Evolutionary conservation across 2,329 filamentous ascomycete species (phyloP).

Genomic region (Cladosporium sp.): DNA sequence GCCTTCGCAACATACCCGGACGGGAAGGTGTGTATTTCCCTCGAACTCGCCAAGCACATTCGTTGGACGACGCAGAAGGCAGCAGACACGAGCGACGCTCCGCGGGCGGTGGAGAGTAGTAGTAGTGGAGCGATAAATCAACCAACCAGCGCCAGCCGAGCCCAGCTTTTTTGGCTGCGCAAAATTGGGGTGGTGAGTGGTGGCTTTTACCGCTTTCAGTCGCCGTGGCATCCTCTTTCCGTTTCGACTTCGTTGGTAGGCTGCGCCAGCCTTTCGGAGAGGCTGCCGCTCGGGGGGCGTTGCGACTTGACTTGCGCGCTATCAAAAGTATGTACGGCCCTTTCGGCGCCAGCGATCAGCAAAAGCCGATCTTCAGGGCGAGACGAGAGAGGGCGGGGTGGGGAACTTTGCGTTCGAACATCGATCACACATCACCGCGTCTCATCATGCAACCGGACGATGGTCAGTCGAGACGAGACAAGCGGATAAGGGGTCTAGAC

Average conservation of each 20-base stretch:
- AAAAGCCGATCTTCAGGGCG: not conserved
- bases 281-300: not conserved
- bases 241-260: not conserved
- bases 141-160: too few species aligned
- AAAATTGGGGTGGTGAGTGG: not conserved
- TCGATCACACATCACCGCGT: not conserved
- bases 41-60: not conserved
- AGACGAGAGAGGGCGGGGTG: not conserved
- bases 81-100: not conserved
- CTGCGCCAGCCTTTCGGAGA: not conserved
- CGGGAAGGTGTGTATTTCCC: not conserved
- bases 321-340: not conserved
- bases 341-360: not conserved
- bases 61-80: not conserved
- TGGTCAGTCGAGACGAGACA: too few species aligned
- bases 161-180: too few species aligned
- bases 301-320: not conserved
- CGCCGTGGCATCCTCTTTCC: not conserved
- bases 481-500: not conserved
- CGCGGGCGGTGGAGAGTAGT: too few species aligned
- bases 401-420: not conserved
- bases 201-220: not conserved
- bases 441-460: not conserved
- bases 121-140: not conserved
- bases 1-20: not conserved